Percentiles rank a stretch among this genome's conserved stretches.
These are phyloP conservation scores for Camellia granthamiana DNA, from an alignment of 148 eudicot species.

Conservation along the genomic window DNA sequence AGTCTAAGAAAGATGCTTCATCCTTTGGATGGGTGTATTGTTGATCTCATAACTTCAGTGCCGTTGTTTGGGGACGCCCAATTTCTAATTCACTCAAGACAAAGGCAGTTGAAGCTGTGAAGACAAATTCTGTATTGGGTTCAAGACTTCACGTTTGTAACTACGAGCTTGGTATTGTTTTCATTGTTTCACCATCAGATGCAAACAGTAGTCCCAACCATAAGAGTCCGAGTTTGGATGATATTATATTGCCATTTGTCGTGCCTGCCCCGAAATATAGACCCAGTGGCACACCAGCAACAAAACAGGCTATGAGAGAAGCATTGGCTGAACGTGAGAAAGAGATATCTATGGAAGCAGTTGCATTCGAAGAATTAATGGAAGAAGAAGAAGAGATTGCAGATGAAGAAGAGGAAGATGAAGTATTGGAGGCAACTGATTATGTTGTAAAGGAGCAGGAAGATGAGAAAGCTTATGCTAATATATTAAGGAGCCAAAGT, in stretches of 20 bases:
- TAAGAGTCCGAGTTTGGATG: constrained; percentile 44
- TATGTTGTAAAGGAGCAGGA: constrained; percentile 45
- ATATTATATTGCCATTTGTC: constrained; percentile 67
- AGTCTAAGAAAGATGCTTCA: constrained; percentile 44
- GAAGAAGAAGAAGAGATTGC: constrained; percentile 42
- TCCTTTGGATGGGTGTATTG: constrained; percentile 88
- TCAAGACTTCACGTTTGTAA: constrained; percentile 81
- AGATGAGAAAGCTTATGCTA: constrained; percentile 84
- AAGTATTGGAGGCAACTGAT: constrained; percentile 30
- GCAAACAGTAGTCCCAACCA: neutral
- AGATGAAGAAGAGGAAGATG: constrained; percentile 70
- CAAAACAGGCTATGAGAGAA: constrained; percentile 59
- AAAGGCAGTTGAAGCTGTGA: constrained; percentile 21
- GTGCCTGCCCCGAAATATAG: constrained; percentile 83
- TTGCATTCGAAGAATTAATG: constrained; percentile 21
- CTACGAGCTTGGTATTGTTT: constrained; percentile 80
- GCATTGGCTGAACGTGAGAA: constrained; percentile 46
- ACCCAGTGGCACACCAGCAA: constrained; percentile 47
- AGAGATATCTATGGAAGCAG: constrained; percentile 20
- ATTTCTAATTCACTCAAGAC: constrained; percentile 30
- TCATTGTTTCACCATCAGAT: constrained; percentile 65
- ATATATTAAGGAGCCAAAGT: constrained; percentile 76
- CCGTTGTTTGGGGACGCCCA: constrained; percentile 91
- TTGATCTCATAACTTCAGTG: constrained; percentile 90
- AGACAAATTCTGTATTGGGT: constrained; percentile 34